Evolutionary conservation across 2,329 filamentous ascomycete genomes (phyloP).

Genomic region (Pezicula radicicola): DNA sequence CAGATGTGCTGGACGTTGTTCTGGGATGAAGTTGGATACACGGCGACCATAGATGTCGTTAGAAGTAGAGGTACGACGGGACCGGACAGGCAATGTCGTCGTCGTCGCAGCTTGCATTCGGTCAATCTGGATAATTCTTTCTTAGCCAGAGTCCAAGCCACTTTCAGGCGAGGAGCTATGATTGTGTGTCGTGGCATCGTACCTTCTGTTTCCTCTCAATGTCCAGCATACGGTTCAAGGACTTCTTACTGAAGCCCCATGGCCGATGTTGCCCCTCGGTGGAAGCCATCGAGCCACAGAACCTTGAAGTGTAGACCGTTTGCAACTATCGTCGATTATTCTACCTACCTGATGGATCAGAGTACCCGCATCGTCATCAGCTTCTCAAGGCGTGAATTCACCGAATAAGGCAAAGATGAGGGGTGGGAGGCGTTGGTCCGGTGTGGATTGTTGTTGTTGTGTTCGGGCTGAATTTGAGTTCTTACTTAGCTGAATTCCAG

Average conservation of each 20-base stretch:
- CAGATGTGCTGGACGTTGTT: conserved; percentile 6
- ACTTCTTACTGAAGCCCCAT: conserved; percentile 14
- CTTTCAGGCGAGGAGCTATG: conserved; percentile 14
- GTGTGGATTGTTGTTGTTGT: too few relatives aligned
- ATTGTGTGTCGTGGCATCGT: conserved; percentile 23
- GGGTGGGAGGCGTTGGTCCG: too few relatives aligned
- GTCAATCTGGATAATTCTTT: conserved; percentile 33
- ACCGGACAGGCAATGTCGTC: conserved; percentile 2
- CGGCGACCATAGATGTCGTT: neutral
- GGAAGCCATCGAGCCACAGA: conserved; percentile 8
- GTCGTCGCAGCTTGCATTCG: conserved; percentile 27
- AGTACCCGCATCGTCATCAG: neutral
- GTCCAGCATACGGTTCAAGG: conserved; percentile 56
- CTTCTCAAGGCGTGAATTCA: too few relatives aligned
- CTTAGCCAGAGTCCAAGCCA: conserved; percentile 23
- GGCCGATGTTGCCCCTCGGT: conserved; percentile 10
- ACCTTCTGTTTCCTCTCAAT: conserved; percentile 58
- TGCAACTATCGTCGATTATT: conserved; percentile 1
- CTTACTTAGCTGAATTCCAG: too few relatives aligned
- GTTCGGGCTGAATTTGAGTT: too few relatives aligned
- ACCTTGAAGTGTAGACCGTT: neutral
- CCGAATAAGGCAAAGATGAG: too few relatives aligned
- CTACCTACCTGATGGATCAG: neutral
- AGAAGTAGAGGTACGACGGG: conserved; percentile 9
- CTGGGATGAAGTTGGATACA: conserved; percentile 8